phyloP scores from a whole-genome alignment of 257 asterid genomes.

The Striga asiatica region DNA sequence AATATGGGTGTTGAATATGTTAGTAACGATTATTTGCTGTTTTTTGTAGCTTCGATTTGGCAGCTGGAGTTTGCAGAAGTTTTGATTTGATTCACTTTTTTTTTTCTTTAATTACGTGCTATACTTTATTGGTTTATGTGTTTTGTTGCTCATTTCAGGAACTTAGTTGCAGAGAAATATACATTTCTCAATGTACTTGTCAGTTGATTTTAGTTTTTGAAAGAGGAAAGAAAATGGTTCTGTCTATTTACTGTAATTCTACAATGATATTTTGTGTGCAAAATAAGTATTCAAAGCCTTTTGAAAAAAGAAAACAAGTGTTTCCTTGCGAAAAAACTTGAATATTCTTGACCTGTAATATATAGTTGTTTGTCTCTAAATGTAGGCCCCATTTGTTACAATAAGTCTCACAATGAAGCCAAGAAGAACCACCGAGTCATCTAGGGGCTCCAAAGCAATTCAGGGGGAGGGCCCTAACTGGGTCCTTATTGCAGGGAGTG shows the following conservation, averaged over 20 bases:
- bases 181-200: no score
- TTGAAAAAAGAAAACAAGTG: background rate
- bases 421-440: slow-evolving; percentile 31
- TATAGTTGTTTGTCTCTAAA: slow-evolving; percentile 12
- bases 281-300: background rate
- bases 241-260: background rate
- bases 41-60: background rate
- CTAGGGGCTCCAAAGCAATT: slow-evolving; percentile 34
- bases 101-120: background rate
- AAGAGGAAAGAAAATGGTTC: background rate
- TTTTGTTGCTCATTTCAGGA: background rate
- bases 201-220: background rate
- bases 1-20: background rate
- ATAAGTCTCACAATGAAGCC: slow-evolving; percentile 40
- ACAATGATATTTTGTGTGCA: background rate
- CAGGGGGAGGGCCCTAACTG: slow-evolving; percentile 68
- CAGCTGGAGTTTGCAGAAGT: background rate
- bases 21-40: background rate
- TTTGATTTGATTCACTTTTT: background rate
- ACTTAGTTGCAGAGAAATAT: background rate
- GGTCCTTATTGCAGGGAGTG: slow-evolving; percentile 78
- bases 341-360: slow-evolving; percentile 1
- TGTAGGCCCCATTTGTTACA: slow-evolving; percentile 17
- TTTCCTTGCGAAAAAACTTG: background rate
- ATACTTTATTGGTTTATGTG: background rate